Evolutionary conservation across 176 grass and related monocot species (phyloP), one percentile per base, ranked within the genome.

Genomic region (Pharus latifolius): DNA sequence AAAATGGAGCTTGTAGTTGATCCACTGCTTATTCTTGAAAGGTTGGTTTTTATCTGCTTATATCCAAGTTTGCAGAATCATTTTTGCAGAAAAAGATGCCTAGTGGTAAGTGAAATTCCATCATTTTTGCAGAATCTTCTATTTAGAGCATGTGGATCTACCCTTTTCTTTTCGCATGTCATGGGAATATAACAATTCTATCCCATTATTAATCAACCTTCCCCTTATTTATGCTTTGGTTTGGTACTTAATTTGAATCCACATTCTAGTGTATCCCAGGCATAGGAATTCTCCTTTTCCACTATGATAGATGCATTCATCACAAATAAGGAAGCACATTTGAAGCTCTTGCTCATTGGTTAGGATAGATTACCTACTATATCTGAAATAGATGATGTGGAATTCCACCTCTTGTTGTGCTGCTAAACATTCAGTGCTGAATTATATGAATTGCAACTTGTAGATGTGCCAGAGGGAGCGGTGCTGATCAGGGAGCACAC

Each of bases 1-100:
- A 99, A 99, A 85, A 99, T 99, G 95, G 95, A 99, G 81, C 89
- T 99, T 73, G 81, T 99, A 48, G 84, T 99, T 56, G 95, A 99
- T 76, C 95, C 95, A 0, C 87, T 94, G 57, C 90, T 91, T 57
- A 91, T 99, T 79, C 87, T 99, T 1, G 95, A 99, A 93, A 94
- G 95, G 95, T 99, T 51, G 9, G 48, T 35, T 72, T 42, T 63
- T 46, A 50, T 27, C 23, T 75, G 3, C n/a, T n/a, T n/a, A n/a
- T n/a, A n/a, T n/a, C n/a, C n/a, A n/a, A n/a, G n/a, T n/a, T n/a
- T n/a, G n/a, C n/a, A n/a, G n/a, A n/a, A n/a, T n/a, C n/a, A n/a
- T n/a, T n/a, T n/a, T n/a, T n/a, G n/a, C n/a, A 75, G 31, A 99
- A 94, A 81, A 54, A 51, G 67, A 77, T 81, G 41, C 65, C 81